These are phyloP conservation scores for Furcasterigmium furcatum DNA, from an alignment of 2,329 filamentous ascomycete species.

Conservation along the genomic window DNA sequence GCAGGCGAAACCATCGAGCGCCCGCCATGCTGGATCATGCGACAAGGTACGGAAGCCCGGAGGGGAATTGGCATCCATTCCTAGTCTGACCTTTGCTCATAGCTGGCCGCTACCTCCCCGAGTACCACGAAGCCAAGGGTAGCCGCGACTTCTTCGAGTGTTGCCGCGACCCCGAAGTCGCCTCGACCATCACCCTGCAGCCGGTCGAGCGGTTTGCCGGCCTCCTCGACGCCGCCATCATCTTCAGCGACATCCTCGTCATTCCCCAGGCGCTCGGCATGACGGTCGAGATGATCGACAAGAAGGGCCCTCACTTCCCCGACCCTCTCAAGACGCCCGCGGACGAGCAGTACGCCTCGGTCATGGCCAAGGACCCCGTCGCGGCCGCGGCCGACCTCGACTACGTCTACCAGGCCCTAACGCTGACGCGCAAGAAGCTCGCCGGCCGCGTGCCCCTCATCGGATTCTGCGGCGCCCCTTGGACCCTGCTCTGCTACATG, in stretches of 20 bases:
- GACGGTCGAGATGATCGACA: slow-evolving; percentile 97
- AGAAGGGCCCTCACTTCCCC: slow-evolving; percentile 94
- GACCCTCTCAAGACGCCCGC: slow-evolving; percentile 74
- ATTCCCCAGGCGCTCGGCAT: slow-evolving; percentile 98
- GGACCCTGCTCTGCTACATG: slow-evolving; percentile 98
- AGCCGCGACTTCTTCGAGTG: slow-evolving; percentile 94
- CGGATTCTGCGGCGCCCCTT: slow-evolving; percentile 95
- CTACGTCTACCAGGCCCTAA: slow-evolving; percentile 96
- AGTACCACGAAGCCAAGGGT: slow-evolving; percentile 95
- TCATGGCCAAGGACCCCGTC: slow-evolving; percentile 70
- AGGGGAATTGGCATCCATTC: too few species aligned
- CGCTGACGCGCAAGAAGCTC: slow-evolving; percentile 83
- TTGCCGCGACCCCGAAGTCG: slow-evolving; percentile 89
- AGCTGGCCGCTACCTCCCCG: slow-evolving; percentile 96
- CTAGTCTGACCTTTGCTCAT: too few species aligned
- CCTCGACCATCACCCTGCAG: slow-evolving; percentile 90
- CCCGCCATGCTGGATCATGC: slow-evolving; percentile 98
- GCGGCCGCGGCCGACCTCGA: slow-evolving; percentile 80
- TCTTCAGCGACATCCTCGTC: slow-evolving; percentile 97
- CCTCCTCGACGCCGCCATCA: slow-evolving; percentile 93
- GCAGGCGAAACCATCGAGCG: slow-evolving; percentile 86
- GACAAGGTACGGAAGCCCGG: slow-evolving; percentile 67
- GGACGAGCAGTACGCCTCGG: slow-evolving; percentile 76
- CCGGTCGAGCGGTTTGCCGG: slow-evolving; percentile 89
- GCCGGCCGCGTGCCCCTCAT: slow-evolving; percentile 86